Percentiles rank a stretch among this genome's conserved stretches.
These are phyloP conservation scores for Mycena galericulata DNA, from an alignment of 768 basidiomycete species.

Conservation along the genomic window DNA sequence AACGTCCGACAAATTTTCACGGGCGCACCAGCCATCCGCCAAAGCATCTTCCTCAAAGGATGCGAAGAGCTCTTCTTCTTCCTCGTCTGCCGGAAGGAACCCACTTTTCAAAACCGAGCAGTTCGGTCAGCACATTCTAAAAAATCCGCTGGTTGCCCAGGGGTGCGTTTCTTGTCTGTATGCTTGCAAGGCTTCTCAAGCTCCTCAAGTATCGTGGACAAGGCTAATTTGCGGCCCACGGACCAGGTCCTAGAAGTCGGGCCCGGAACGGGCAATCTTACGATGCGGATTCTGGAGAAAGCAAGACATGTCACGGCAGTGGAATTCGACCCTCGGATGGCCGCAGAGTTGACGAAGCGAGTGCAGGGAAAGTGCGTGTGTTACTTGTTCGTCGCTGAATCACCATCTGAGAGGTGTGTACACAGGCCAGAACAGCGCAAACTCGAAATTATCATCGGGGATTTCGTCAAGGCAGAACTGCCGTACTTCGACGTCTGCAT, in stretches of 20 bases:
- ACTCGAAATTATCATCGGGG: slow-evolving; percentile 94
- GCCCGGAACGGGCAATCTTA: slow-evolving; percentile 97
- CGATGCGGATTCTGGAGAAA: slow-evolving; percentile 92
- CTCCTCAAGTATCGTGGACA: slow-evolving; percentile 43
- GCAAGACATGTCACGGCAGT: slow-evolving; percentile 94
- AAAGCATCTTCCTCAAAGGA: slow-evolving; percentile 54
- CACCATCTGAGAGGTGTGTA: neutral
- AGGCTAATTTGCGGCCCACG: slow-evolving; percentile 94
- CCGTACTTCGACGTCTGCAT: slow-evolving; percentile 99
- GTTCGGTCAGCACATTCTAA: slow-evolving; percentile 98
- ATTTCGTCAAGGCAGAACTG: slow-evolving; percentile 97
- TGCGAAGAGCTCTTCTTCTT: slow-evolving; percentile 49
- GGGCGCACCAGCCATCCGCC: slow-evolving; percentile 74
- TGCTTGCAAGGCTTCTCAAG: neutral
- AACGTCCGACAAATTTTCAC: slow-evolving; percentile 78
- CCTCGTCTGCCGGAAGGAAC: slow-evolving; percentile 69
- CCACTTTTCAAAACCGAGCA: slow-evolving; percentile 95
- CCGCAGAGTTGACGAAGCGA: slow-evolving; percentile 95
- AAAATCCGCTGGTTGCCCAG: slow-evolving; percentile 92
- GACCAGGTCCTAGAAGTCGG: slow-evolving; percentile 98
- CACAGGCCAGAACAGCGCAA: slow-evolving; percentile 93
- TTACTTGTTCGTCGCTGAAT: slow-evolving; percentile 8
- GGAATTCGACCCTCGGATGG: slow-evolving; percentile 99
- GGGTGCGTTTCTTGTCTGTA: slow-evolving; percentile 63
- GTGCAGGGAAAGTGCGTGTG: slow-evolving; percentile 98